Evolutionary conservation across 192 early-diverging fungal genomes (phyloP), one percentile per base, ranked within the genome.

Genomic region (Umbelopsis sp.): DNA sequence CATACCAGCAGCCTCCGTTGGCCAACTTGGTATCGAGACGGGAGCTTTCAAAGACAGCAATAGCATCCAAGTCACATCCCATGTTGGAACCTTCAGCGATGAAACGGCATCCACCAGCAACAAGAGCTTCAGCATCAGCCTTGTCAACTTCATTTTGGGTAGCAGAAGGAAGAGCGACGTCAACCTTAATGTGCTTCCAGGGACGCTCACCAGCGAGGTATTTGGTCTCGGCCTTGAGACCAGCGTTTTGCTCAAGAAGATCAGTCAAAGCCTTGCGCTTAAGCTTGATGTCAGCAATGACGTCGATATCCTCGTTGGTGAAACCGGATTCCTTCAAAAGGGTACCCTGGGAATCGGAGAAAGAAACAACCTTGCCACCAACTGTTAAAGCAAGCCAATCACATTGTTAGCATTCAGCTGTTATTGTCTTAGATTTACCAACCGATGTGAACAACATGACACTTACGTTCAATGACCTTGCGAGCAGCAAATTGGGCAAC

Each of bases 71-170:
- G 75, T 80, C 82, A 45, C 82, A 85, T 31, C 80, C 80, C 84
- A 85, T 85, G 83, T 85, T 85, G 71, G 84, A 80, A 72, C 84
- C 84, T 77, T 85, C 84, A 68, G 82, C 80, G 70, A 85, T 80
- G 45, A 80, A 77, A 22, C 68, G 75, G 78, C 80, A 77, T 70
- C 84, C 84, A 76, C 79, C 82, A 72, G 79, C 77, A 50, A 84
- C 77, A 44, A 85, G 78, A 32, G 73, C 69, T 69, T 85, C 77
- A 76, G 83, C 84, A 34, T 85, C 84, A 49, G 77, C 84, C 76
- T 81, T 79, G 76, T 85, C 83, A 25, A 83, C 77, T 80, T 85
- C 84, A 72, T 85, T 85, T 75, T 85, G 84, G 43, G 84, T 85
- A 71, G 84, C 84, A 62, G 80, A 85, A 38, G 84, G 84, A 79